Percentiles rank a stretch among this genome's conserved stretches.
Evolutionary conservation across 108 stramenopile genomes (phyloP).

Genomic region (Cyclotella cryptica): DNA sequence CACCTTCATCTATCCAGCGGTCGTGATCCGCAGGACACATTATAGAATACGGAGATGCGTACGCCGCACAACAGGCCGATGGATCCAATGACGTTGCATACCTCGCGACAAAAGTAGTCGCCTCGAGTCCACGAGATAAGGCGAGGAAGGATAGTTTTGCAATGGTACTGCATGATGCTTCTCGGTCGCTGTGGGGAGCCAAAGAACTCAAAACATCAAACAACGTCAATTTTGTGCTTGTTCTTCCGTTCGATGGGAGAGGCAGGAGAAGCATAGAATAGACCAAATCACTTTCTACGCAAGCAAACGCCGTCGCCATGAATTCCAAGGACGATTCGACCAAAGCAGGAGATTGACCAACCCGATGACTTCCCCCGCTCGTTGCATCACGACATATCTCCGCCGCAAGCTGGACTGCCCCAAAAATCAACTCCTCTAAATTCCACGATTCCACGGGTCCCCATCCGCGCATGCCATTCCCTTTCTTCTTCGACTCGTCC

Average conservation of each 20-base stretch:
- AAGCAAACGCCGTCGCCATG: conserved; percentile 43
- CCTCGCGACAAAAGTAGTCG: conserved; percentile 31
- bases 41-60: conserved; percentile 34
- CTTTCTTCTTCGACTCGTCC: not conserved
- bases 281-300: conserved; percentile 52
- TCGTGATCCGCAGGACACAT: conserved; percentile 3
- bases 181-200: conserved; percentile 1
- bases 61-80: conserved; percentile 36
- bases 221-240: conserved; percentile 1
- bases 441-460: conserved; percentile 26
- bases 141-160: conserved; percentile 33
- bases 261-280: conserved; percentile 29
- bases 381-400: conserved; percentile 28
- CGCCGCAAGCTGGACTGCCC: conserved; percentile 31
- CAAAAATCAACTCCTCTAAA: conserved; percentile 32
- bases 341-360: conserved; percentile 3
- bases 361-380: not conserved
- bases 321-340: conserved; percentile 49
- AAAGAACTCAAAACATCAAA: conserved; percentile 29
- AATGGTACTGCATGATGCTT: not conserved
- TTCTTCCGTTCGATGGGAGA: not conserved
- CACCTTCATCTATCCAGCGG: conserved; percentile 43
- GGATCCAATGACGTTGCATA: conserved; percentile 40
- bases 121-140: conserved; percentile 47
- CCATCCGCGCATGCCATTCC: not conserved